A percentile compares a stretch with the other conserved stretches of the same genome.
phyloP scores from a whole-genome alignment of 306 rosid genomes.

The Hylodesmum podocarpum region DNA sequence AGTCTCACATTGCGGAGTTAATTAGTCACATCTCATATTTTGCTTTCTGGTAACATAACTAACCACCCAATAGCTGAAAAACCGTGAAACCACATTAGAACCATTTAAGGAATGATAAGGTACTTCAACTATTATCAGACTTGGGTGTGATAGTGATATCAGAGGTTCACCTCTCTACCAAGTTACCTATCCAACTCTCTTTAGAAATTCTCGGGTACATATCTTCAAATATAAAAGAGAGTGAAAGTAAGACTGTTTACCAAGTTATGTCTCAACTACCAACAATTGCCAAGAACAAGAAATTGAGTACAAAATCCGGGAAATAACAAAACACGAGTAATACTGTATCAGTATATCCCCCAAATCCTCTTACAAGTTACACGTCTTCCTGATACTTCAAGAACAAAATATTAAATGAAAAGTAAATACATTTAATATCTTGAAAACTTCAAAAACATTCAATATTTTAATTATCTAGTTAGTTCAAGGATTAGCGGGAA shows the following conservation, averaged over 20 bases:
- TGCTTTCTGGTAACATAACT: not conserved
- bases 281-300: not conserved
- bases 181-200: not conserved
- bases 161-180: not conserved
- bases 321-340: not conserved
- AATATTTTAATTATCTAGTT: not conserved
- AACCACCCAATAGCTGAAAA: not conserved
- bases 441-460: not conserved
- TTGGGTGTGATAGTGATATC: not conserved
- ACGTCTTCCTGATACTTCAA: not conserved
- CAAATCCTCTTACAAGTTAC: not conserved
- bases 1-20: constrained; percentile 6
- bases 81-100: not conserved
- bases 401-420: not conserved
- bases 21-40: constrained; percentile 9
- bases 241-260: not conserved
- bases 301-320: not conserved
- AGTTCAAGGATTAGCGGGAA: not conserved
- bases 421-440: not conserved
- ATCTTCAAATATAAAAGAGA: not conserved
- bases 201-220: not conserved
- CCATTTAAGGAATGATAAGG: not conserved
- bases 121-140: not conserved
- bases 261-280: not conserved
- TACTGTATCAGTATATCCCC: not conserved